Base-by-base conservation (phyloP, 2,329 filamentous ascomycete genomes). In the Grosmannia huntii region DNA sequence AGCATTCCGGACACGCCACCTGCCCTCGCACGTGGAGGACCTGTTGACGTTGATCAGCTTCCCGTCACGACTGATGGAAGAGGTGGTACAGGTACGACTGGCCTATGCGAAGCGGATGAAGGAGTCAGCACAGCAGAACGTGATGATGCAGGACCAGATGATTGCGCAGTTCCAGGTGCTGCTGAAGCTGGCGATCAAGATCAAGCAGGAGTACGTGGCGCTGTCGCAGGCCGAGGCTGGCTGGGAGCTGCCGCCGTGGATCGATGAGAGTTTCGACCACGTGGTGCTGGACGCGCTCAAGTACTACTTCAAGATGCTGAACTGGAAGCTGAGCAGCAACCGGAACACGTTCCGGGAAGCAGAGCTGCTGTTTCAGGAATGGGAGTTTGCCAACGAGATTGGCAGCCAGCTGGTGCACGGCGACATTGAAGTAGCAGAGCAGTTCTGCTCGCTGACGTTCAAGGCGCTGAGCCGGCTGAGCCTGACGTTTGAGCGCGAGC, bases 261-360 rank as follows among this genome's bases (percentile, higher is more conserved):
- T 99, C 63, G 94, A 97, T 68, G 94, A 99, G 68, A 90, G 90
- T 49, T 99, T 97, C 66, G 94, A 97, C 68, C 81, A 86, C 38
- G 89, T 95, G 21, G 89, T 97, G 11, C 73, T 99, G 50, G 92
- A 96, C 66, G 91, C 92, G 0, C 76, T 99, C 65, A 95, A 92
- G 69, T 97, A 96, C 71, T 99, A 99, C 72, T 99, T 99, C 79
- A 94, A 92, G 70, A 91, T 99, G 81, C 77, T 99, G 51, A 96
- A 97, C 68, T 97, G 91, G 90, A 97, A 97, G 71, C 76, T 99
- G 57, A 91, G 88, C 65, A 89, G 90, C 58, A 97, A 97, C 76
- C 97, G 96, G 71, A 99, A 97, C 73, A 96, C 91, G 0, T 99
- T 99, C 80, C 97, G 97, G 69, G 94, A 99, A 71, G 94, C 94